Base-by-base conservation (phyloP, 2,329 filamentous ascomycete species). In the Fusarium pininemorale region DNA sequence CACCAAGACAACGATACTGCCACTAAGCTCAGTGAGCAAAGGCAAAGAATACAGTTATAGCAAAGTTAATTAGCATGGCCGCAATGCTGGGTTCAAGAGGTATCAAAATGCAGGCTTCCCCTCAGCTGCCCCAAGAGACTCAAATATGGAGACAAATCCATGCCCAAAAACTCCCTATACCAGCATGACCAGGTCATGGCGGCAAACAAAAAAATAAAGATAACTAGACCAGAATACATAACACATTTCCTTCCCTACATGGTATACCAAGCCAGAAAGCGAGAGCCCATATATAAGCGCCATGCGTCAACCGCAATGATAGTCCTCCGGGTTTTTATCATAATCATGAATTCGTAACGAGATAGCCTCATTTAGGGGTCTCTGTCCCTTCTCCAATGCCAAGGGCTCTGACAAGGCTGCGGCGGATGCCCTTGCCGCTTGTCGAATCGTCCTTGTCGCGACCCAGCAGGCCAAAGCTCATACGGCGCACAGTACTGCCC, bases 401-500 rank as follows among this genome's bases (percentile, higher is more conserved):
- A 10, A 87, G 78, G 7, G 85, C 86, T 72, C 82, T 83, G 67
- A 87, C 85, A 66, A 88, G 70, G 72, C 86, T 87, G 66, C 83
- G 81, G 61, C 86, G 80, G 47, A 87, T 83, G 4, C 83, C 83
- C 70, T 85, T 85, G 6, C 81, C 81, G 15, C 79, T 76, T 9
- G 75, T 69, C 26, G 80, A 76, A 28, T 83, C 81, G 20, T 82
- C 80, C 53, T 79, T 81, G 14, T 83, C 81, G n/a, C 85, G 81
- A 7, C 84, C 84, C 7, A 87, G 78, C 6, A 88, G 79, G 7
- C 85, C 85, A 48, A 88, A 83, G 66, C 86, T 88, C 81, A 87
- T 80, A 50, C 86, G 83, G 32, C 86, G 82, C 26, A 80, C 75
- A 7, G 80, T 77, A 38, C 78, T 83, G 60, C 78, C 72, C 24